phyloP scores from a whole-genome alignment of 2,329 filamentous ascomycete genomes.

The Verticillium tricorpus region DNA sequence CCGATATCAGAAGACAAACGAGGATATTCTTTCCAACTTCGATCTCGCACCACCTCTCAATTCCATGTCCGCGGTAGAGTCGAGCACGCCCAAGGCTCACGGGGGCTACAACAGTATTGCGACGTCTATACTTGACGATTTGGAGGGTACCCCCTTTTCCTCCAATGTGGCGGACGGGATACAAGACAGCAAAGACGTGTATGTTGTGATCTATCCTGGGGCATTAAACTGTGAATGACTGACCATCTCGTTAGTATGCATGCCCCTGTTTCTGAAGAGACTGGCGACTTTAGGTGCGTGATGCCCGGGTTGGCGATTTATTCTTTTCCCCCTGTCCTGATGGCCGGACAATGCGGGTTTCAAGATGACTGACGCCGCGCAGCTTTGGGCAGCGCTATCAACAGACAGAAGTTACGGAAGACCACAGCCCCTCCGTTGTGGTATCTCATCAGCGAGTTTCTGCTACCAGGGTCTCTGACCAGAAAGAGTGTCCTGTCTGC shows the following conservation, averaged over 20 bases:
- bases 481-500: slow-evolving; percentile 31
- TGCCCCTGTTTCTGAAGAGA: neutral
- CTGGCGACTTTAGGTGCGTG: neutral
- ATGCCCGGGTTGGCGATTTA: neutral
- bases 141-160: slow-evolving; percentile 7
- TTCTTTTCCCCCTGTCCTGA: neutral
- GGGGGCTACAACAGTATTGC: neutral
- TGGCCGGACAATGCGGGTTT: too few relatives aligned
- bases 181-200: neutral
- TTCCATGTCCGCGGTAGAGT: neutral
- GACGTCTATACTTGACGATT: slow-evolving; percentile 11
- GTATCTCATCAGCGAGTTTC: slow-evolving; percentile 24
- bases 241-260: neutral
- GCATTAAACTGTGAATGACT: neutral
- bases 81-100: neutral
- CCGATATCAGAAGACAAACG: slow-evolving; percentile 9
- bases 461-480: slow-evolving; percentile 14
- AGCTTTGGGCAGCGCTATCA: slow-evolving; percentile 32
- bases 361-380: neutral
- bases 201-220: neutral
- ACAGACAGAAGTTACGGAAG: slow-evolving; percentile 9
- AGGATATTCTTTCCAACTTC: slow-evolving; percentile 33
- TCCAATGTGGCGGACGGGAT: neutral
- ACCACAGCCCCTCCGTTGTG: slow-evolving; percentile 19
- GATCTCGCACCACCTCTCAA: slow-evolving; percentile 13